Evolutionary conservation across 768 basidiomycete genomes (phyloP).

Genomic region (Trametes cinnabarina): DNA sequence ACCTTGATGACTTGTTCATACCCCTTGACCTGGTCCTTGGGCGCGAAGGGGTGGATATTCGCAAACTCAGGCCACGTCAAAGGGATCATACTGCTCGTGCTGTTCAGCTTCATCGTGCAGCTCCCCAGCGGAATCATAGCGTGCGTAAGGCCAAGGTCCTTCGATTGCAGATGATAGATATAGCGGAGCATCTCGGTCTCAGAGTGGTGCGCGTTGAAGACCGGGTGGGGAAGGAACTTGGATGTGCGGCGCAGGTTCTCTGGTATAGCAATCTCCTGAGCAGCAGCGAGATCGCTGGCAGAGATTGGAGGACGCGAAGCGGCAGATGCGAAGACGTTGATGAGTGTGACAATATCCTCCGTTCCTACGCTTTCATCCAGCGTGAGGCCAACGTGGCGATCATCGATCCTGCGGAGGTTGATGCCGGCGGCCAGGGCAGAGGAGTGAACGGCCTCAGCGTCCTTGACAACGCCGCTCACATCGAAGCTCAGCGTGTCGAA

Average conservation of each 20-base stretch:
- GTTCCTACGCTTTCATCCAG: constrained; percentile 88
- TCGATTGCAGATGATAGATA: constrained; percentile 88
- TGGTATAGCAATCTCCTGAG: constrained; percentile 48
- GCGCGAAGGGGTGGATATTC: constrained; percentile 89
- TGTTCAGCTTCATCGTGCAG: constrained; percentile 98
- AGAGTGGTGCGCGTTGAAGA: constrained; percentile 96
- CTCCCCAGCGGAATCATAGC: constrained; percentile 95
- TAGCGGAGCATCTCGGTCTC: constrained; percentile 99
- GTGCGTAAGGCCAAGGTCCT: constrained; percentile 93
- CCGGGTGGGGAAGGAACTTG: constrained; percentile 76
- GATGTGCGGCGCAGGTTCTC: constrained; percentile 56
- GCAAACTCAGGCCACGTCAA: constrained; percentile 93
- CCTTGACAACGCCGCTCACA: constrained; percentile 56
- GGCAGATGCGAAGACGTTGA: constrained; percentile 78
- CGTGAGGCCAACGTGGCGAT: constrained; percentile 77
- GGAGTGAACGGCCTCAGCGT: constrained; percentile 63
- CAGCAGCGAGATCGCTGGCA: constrained; percentile 47
- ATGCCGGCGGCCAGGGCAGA: constrained; percentile 63
- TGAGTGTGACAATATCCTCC: constrained; percentile 68
- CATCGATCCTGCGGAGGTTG: constrained; percentile 81
- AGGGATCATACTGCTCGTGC: constrained; percentile 96
- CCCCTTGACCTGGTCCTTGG: constrained; percentile 84
- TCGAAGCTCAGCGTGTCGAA: constrained; percentile 91
- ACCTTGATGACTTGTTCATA: constrained; percentile 82
- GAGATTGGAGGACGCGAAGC: constrained; percentile 49